Evolutionary conservation across 2,329 filamentous ascomycete species (phyloP).

Genomic region (Colletotrichum plurivorum): DNA sequence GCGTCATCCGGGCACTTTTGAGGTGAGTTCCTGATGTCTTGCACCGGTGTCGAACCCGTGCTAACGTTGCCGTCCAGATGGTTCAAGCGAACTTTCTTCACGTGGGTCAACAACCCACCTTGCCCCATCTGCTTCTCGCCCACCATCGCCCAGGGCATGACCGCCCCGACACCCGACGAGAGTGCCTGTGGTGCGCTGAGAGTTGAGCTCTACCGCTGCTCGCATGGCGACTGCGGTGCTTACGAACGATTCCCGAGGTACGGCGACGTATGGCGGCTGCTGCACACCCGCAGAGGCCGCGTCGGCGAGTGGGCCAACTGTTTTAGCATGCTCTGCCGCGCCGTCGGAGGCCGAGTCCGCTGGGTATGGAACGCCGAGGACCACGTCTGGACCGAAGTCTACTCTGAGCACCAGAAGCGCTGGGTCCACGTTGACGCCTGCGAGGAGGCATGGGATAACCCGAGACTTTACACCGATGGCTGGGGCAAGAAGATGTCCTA

Average conservation of each 20-base stretch:
- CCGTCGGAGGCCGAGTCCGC: constrained; percentile 89
- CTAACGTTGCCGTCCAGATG: constrained; percentile 68
- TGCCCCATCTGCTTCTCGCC: constrained; percentile 87
- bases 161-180: constrained; percentile 89
- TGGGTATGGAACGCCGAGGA: constrained; percentile 99
- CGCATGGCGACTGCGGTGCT: constrained; percentile 78
- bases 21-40: constrained; percentile 57
- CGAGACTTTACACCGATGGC: constrained; percentile 90
- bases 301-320: constrained; percentile 98
- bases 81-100: constrained; percentile 97
- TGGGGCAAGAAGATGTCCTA: constrained; percentile 98
- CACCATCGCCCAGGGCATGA: constrained; percentile 86
- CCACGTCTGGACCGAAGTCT: constrained; percentile 98
- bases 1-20: constrained; percentile 89
- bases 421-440: constrained; percentile 98
- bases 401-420: constrained; percentile 91
- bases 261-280: constrained; percentile 92
- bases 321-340: constrained; percentile 98
- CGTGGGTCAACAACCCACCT: constrained; percentile 95
- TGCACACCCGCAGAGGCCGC: constrained; percentile 88
- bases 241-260: constrained; percentile 95
- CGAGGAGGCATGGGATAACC: constrained; percentile 96
- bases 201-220: constrained; percentile 93
- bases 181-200: constrained; percentile 87
- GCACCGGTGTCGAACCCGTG: background rate